Base-by-base conservation (phyloP, 331 rosid genomes). In the Malus hybrid region DNA sequence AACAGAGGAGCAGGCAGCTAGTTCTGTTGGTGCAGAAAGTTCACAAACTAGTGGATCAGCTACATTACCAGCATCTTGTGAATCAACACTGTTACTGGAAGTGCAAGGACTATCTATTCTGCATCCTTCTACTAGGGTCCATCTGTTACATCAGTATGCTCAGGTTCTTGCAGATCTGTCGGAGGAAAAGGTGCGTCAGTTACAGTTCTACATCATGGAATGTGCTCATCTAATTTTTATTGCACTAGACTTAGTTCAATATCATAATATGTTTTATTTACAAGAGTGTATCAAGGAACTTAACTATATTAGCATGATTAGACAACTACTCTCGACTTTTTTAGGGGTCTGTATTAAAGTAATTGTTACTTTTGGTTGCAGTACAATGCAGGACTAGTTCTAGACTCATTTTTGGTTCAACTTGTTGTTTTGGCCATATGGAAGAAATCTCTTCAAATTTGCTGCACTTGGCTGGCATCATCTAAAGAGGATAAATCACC, bases 351-450 rank as follows among this genome's bases (percentile, higher is more conserved):
- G 48, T 60, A 19, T 67, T 7, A 60, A 66, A 50, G 65, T 75
- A 74, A 57, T 74, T 52, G 78, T 76, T 70, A 68, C 79, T 82
- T 67, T 79, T 68, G 68, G 74, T 70, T 83, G 84, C 96, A 95
- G 99, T 83, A 81, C 68, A 67, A 86, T 52, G 81, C 82, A 30
- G 88, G 87, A 68, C 68, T 78, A 26, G 78, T 78, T 81, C 92
- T 89, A 34, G 93, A 92, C 70, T 88, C 96, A 0, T 93, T 95
- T 60, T 90, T 97, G 10, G 87, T 90, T 44, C 91, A 90, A 76
- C 86, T 95, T 77, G 96, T 95, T 53, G 78, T 88, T 88, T 89
- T 95, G 89, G 98, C 98, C 75, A 72, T 95, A 83, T 92, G 98
- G 99, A 84, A 84, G 75, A 84, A 89, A 79, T 81, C 90, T 32